Percentiles rank a stretch among this genome's conserved stretches.
Conservation (phyloP, 2,329 filamentous ascomycete genomes). For the Sphaceloma murrayae region DNA sequence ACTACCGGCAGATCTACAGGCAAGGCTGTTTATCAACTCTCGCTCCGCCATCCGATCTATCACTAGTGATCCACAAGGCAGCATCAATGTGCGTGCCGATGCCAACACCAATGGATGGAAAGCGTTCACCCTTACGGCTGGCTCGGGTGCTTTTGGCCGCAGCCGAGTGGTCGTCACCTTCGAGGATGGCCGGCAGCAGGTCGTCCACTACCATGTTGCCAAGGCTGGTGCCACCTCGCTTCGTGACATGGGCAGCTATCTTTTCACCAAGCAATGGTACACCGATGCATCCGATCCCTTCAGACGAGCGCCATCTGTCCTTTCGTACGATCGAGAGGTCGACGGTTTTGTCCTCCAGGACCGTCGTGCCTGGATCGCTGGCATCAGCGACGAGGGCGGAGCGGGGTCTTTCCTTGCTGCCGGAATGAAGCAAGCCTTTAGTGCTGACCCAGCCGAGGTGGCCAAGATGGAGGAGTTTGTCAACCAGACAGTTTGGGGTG, state of each 20-base stretch:
- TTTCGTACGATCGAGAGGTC: conserved; percentile 43
- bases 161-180: conserved; percentile 42
- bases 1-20: conserved; percentile 40
- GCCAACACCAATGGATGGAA: conserved; percentile 21
- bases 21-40: conserved; percentile 39
- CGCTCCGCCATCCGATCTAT: conserved; percentile 35
- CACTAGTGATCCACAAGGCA: conserved; percentile 31
- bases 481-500: conserved; percentile 42
- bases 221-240: conserved; percentile 39
- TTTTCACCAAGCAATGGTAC: conserved; percentile 47
- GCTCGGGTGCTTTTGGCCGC: conserved; percentile 41
- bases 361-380: conserved; percentile 48
- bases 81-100: conserved; percentile 30
- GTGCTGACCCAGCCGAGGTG: conserved; percentile 43
- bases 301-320: conserved; percentile 44
- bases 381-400: conserved; percentile 51
- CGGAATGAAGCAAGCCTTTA: conserved; percentile 45
- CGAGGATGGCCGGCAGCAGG: conserved; percentile 40
- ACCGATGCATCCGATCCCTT: conserved; percentile 46
- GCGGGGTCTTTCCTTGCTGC: conserved; percentile 48
- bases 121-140: conserved; percentile 38
- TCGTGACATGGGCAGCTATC: conserved; percentile 42
- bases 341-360: conserved; percentile 36
- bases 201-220: conserved; percentile 48
- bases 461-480: conserved; percentile 47